Conservation (phyloP, 495 filamentous ascomycete species). For the Cercophora sp. region DNA sequence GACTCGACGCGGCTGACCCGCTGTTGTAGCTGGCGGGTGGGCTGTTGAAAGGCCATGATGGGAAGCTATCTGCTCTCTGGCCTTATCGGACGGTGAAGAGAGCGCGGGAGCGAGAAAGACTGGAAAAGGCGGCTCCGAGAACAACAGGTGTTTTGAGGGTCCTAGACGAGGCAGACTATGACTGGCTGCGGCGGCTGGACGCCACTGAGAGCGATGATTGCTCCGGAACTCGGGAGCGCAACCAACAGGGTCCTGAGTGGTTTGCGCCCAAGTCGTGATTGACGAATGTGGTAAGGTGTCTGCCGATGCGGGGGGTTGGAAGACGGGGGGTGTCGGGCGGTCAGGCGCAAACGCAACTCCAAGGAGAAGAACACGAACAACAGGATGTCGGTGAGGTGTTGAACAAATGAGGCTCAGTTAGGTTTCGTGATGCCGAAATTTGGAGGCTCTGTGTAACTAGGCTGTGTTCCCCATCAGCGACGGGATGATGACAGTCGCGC, state of each 20-base stretch:
- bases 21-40: slow-evolving; percentile 57
- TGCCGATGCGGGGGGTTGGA: slow-evolving; percentile 5
- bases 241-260: slow-evolving; percentile 2
- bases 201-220: slow-evolving; percentile 1
- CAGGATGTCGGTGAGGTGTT: too few relatives aligned
- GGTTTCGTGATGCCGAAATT: too few relatives aligned
- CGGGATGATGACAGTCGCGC: too few relatives aligned
- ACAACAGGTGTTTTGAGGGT: background rate
- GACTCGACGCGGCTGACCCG: slow-evolving; percentile 42
- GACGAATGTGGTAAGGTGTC: slow-evolving; percentile 8
- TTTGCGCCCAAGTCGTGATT: slow-evolving; percentile 3
- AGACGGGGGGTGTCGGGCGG: slow-evolving; percentile 4
- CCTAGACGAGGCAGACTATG: background rate
- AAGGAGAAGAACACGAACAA: too few relatives aligned
- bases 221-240: slow-evolving; percentile 11
- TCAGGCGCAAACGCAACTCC: slow-evolving; percentile 9
- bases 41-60: slow-evolving; percentile 81
- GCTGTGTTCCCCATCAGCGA: too few relatives aligned
- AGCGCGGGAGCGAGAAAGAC: background rate
- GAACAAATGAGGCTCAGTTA: too few relatives aligned
- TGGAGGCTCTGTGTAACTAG: too few relatives aligned
- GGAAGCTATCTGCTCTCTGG: slow-evolving; percentile 1
- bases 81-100: background rate
- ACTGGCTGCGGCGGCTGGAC: slow-evolving; percentile 2
- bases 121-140: background rate